phyloP scores from a whole-genome alignment of 78 protist genomes.

The Salpingoeca rosetta region DNA sequence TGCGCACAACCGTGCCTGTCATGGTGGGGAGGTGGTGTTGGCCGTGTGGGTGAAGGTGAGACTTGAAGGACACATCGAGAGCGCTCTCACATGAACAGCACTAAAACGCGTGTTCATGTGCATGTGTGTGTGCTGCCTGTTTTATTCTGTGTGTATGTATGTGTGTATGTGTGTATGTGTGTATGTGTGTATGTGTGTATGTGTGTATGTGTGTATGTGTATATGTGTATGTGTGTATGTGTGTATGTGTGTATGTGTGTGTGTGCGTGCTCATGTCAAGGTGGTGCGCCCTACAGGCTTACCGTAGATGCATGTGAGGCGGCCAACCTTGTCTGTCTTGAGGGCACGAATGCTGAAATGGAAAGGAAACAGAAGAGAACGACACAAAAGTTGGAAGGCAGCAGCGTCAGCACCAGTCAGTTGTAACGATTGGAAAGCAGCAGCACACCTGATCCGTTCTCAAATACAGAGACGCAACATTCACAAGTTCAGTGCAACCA shows the following conservation, averaged over 20 bases:
- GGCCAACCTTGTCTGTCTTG: too few species aligned
- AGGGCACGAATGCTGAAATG: too few species aligned
- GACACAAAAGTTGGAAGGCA: too few species aligned
- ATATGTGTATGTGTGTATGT: not conserved
- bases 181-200: not conserved
- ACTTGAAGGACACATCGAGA: not conserved
- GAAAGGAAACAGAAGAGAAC: too few species aligned
- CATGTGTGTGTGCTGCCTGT: not conserved
- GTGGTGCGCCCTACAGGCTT: too few species aligned
- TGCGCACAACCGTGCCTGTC: constrained; percentile 93
- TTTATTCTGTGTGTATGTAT: not conserved
- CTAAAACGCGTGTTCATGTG: not conserved
- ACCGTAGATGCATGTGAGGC: too few species aligned
- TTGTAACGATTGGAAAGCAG: too few species aligned
- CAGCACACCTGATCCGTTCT: too few species aligned
- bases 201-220: not conserved
- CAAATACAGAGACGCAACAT: too few species aligned
- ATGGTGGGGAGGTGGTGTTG: constrained; percentile 60
- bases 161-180: not conserved
- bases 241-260: not conserved
- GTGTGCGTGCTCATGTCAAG: not conserved
- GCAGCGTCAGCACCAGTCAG: too few species aligned
- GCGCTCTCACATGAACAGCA: not conserved
- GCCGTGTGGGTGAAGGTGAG: not conserved
- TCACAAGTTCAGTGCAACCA: not conserved